Conservation (phyloP, 306 rosid species). For the Myrica gale region DNA sequence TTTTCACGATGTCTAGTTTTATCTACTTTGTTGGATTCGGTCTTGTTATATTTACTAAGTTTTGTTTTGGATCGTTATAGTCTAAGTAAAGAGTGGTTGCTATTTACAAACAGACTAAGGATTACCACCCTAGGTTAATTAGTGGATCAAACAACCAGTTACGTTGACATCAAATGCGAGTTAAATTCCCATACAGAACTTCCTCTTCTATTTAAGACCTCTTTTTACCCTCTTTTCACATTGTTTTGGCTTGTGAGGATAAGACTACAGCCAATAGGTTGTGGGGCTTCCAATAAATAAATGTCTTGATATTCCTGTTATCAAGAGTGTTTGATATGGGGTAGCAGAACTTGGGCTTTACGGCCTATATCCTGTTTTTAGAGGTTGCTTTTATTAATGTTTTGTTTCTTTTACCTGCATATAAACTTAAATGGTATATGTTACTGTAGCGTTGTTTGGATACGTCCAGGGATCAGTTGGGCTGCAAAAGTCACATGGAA, state of each 20-base stretch:
- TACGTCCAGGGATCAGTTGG: constrained; percentile 42
- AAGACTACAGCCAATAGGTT: not conserved
- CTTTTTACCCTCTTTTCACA: not conserved
- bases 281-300: not conserved
- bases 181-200: too few species aligned
- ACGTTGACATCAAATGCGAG: not conserved
- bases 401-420: not conserved
- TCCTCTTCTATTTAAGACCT: too few species aligned
- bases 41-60: not conserved
- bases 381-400: not conserved
- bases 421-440: constrained; percentile 12
- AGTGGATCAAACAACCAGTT: not conserved
- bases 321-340: not conserved
- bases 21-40: not conserved
- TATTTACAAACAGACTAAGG: not conserved
- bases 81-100: not conserved
- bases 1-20: not conserved
- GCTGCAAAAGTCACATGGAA: constrained; percentile 52
- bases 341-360: not conserved
- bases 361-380: not conserved
- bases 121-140: not conserved
- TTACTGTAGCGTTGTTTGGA: constrained; percentile 17
- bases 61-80: not conserved
- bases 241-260: not conserved
- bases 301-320: not conserved